Conservation (phyloP, 768 basidiomycete species). For the Cyclocybe cylindracea region DNA sequence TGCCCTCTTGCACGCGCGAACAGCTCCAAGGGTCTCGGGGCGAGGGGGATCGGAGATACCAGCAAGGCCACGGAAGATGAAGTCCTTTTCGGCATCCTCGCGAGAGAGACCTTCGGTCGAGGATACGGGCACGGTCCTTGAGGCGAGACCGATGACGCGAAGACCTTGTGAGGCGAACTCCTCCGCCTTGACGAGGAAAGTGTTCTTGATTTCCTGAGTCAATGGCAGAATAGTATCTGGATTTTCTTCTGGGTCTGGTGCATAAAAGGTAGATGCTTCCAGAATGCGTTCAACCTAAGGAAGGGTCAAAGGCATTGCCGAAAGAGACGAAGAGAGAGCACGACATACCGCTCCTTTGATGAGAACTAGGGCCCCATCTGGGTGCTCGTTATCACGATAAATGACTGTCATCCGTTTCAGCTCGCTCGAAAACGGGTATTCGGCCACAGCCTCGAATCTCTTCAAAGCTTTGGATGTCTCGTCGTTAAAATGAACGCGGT, state of each 20-base stretch:
- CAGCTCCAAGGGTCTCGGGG: slow-evolving; percentile 52
- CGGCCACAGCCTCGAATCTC: slow-evolving; percentile 32
- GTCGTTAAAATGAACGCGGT: slow-evolving; percentile 9
- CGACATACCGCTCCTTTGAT: slow-evolving; percentile 38
- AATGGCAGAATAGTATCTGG: slow-evolving; percentile 24
- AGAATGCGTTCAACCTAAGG: slow-evolving; percentile 46
- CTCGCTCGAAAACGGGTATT: slow-evolving; percentile 51
- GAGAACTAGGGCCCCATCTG: slow-evolving; percentile 23
- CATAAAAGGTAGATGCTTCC: slow-evolving; percentile 41
- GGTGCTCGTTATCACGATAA: slow-evolving; percentile 29
- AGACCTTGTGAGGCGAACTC: slow-evolving; percentile 41
- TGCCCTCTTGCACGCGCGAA: slow-evolving; percentile 49
- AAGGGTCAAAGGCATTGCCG: background rate
- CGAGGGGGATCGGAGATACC: slow-evolving; percentile 61
- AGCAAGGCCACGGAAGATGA: slow-evolving; percentile 51
- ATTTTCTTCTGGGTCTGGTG: slow-evolving; percentile 25
- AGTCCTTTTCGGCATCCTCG: slow-evolving; percentile 46
- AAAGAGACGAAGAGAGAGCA: background rate
- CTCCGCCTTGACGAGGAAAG: slow-evolving; percentile 33
- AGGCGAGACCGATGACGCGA: slow-evolving; percentile 40
- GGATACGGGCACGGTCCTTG: slow-evolving; percentile 19
- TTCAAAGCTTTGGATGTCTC: slow-evolving; percentile 18
- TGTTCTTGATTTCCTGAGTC: slow-evolving; percentile 26
- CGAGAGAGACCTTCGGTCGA: slow-evolving; percentile 30
- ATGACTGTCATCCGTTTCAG: slow-evolving; percentile 52